phyloP scores from a whole-genome alignment of 306 rosid genomes.

The Cercis canadensis region DNA sequence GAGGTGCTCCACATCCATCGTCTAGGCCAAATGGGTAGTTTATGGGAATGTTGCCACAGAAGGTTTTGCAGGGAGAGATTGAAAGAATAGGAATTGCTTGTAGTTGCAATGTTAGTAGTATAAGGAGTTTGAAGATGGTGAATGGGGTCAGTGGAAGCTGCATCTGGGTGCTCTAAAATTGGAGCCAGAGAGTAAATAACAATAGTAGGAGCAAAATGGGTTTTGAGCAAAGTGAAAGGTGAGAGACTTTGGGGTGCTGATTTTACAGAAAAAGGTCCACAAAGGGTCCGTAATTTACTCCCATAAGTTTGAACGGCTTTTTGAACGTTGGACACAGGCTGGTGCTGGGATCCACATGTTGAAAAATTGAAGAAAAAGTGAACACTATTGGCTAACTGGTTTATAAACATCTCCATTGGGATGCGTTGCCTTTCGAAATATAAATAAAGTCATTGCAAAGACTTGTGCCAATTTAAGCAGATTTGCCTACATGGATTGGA shows the following conservation, averaged over 20 bases:
- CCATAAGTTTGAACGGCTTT: conserved; percentile 35
- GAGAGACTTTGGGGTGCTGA: conserved; percentile 16
- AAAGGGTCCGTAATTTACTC: conserved; percentile 54
- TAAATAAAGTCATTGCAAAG: no score
- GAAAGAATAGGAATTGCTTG: conserved; percentile 42
- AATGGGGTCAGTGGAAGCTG: conserved; percentile 33
- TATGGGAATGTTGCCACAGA: conserved; percentile 73
- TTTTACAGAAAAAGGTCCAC: conserved; percentile 11
- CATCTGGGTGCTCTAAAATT: conserved; percentile 31
- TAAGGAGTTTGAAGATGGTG: conserved; percentile 34
- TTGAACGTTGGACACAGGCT: conserved; percentile 41
- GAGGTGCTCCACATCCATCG: conserved; percentile 96
- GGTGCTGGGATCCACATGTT: no score
- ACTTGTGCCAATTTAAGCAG: conserved; percentile 29
- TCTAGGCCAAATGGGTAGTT: conserved; percentile 82
- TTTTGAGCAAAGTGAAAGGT: conserved; percentile 26
- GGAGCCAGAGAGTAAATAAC: not conserved
- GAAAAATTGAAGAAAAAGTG: no score
- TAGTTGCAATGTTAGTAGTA: conserved; percentile 23
- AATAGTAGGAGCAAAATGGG: conserved; percentile 1
- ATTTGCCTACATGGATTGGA: conserved; percentile 37
- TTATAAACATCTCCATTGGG: no score
- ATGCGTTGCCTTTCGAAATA: no score
- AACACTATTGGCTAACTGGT: no score
- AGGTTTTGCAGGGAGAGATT: conserved; percentile 70